Percentiles rank a stretch among this genome's conserved stretches.
Conservation (phyloP, 202 grass and related monocot species). For the Hordeum pubiflorum region DNA sequence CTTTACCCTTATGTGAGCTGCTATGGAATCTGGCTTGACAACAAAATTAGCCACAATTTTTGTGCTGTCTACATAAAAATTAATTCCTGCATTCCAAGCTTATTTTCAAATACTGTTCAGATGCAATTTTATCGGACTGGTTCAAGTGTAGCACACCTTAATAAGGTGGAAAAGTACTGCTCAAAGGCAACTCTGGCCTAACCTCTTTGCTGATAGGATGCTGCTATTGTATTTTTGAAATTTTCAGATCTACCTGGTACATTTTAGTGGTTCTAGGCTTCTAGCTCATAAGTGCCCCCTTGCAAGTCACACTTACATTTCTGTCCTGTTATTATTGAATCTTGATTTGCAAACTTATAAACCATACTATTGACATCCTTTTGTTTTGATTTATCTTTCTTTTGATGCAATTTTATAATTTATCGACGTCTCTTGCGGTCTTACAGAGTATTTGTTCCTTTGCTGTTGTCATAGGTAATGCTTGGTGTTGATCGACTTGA, state of each 20-base stretch:
- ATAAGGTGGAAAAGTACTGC: not conserved
- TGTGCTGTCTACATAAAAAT: not conserved
- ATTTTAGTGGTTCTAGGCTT: not conserved
- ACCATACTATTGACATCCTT: not conserved
- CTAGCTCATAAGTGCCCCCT: not conserved
- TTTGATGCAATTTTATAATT: not conserved
- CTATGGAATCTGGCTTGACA: not conserved
- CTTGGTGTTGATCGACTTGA: constrained; percentile 97
- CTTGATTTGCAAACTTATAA: not conserved
- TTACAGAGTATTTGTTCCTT: constrained; percentile 16
- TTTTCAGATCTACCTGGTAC: not conserved
- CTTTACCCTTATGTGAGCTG: not conserved
- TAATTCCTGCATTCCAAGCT: not conserved
- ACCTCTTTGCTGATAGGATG: not conserved
- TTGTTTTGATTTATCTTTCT: not conserved
- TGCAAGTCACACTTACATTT: not conserved
- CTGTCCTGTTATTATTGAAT: not conserved
- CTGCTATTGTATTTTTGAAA: not conserved
- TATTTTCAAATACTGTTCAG: not conserved
- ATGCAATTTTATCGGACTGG: not conserved
- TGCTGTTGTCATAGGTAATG: constrained; percentile 68
- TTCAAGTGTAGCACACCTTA: not conserved
- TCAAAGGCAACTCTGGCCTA: not conserved
- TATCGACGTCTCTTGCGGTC: constrained; percentile 4
- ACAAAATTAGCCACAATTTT: not conserved